These are phyloP conservation scores for Trichoderma gracile DNA, from an alignment of 2,329 filamentous ascomycete genomes.

Conservation along the genomic window DNA sequence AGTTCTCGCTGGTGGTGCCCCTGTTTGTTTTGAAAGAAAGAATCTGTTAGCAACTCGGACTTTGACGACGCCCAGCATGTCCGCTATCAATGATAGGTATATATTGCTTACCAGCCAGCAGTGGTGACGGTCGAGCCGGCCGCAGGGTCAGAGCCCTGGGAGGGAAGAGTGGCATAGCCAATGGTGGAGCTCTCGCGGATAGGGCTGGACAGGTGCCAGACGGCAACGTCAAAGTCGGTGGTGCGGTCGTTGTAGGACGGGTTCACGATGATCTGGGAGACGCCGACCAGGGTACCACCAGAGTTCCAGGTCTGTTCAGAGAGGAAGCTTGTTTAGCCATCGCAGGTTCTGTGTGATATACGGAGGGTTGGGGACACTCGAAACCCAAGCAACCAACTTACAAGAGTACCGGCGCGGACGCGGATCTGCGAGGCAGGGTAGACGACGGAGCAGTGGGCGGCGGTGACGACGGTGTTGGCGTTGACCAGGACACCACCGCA, in stretches of 20 bases:
- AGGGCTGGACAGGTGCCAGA: constrained; percentile 35
- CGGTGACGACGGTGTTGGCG: constrained; percentile 38
- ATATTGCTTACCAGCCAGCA: constrained; percentile 38
- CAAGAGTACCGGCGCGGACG: constrained; percentile 35
- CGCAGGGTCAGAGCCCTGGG: constrained; percentile 34
- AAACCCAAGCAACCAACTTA: constrained; percentile 25
- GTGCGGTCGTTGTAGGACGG: constrained; percentile 30
- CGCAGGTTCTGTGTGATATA: neutral
- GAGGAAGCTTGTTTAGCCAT: neutral
- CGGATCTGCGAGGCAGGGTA: constrained; percentile 26
- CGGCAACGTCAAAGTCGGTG: constrained; percentile 35
- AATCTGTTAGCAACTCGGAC: constrained; percentile 12
- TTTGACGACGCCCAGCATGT: neutral
- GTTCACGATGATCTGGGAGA: constrained; percentile 32
- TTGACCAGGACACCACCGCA: constrained; percentile 37
- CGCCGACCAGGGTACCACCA: constrained; percentile 33
- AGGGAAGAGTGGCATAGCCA: constrained; percentile 32
- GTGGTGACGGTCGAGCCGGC: constrained; percentile 29
- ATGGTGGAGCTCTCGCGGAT: constrained; percentile 31
- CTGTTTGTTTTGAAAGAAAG: constrained; percentile 22
- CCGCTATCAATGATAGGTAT: neutral
- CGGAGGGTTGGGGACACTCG: neutral
- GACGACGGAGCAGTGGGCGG: constrained; percentile 36
- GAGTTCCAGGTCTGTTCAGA: constrained; percentile 33
- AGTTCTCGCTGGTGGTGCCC: constrained; percentile 31